A percentile compares a stretch with the other conserved stretches of the same genome.
Conservation (phyloP, 2,329 filamentous ascomycete species). For the Simplicillium aogashimaense region DNA sequence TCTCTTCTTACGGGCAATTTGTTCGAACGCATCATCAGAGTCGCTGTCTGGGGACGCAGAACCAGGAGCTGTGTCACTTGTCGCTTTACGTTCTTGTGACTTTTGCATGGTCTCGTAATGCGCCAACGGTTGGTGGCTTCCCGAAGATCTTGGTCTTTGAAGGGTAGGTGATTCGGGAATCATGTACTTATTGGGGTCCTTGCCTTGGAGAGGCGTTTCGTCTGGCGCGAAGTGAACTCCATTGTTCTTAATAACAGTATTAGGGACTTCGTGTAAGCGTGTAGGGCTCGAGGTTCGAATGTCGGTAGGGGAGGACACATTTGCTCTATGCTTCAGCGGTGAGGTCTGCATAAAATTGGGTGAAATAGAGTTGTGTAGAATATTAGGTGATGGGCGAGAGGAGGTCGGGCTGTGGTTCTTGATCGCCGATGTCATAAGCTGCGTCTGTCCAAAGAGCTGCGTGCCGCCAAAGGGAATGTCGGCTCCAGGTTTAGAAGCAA, state of each 20-base stretch:
- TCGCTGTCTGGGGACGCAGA: constrained; percentile 20
- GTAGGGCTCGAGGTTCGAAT: constrained; percentile 30
- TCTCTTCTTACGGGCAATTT: constrained; percentile 23
- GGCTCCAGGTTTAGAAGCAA: constrained; percentile 24
- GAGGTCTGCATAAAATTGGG: constrained; percentile 34
- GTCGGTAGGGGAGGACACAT: constrained; percentile 34
- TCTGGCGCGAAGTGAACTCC: constrained; percentile 9
- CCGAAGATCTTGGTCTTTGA: constrained; percentile 12
- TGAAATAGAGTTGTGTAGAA: constrained; percentile 35
- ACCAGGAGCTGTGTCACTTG: constrained; percentile 13
- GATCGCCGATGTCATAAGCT: constrained; percentile 38
- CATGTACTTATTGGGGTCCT: constrained; percentile 17
- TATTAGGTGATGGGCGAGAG: constrained; percentile 43
- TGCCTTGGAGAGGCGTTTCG: constrained; percentile 16
- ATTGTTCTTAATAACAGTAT: constrained; percentile 14
- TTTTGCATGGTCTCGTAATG: constrained; percentile 35
- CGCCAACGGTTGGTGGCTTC: constrained; percentile 21
- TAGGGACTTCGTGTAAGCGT: constrained; percentile 18
- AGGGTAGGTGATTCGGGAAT: constrained; percentile 26
- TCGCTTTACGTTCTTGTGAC: constrained; percentile 31
- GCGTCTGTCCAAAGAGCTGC: constrained; percentile 47
- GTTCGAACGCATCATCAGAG: constrained; percentile 31
- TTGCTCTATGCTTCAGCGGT: constrained; percentile 37
- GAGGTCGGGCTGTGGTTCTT: constrained; percentile 44
- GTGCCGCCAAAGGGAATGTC: constrained; percentile 26